Base-by-base conservation (phyloP, 805 yeast genomes). In the Candida ulmi region DNA sequence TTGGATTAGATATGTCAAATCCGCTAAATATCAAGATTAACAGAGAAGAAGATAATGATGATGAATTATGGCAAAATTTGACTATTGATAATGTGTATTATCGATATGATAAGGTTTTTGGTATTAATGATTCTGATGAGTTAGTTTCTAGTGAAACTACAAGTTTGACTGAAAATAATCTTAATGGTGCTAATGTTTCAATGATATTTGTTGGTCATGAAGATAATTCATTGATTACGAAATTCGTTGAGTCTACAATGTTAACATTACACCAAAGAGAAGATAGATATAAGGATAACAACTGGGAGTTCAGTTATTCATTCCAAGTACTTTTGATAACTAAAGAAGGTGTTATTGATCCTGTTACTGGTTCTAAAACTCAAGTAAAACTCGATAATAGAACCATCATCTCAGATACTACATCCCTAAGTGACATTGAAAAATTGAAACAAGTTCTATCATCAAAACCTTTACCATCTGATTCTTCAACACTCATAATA, bases 331-430 rank as follows among this genome's bases (percentile, higher is more conserved):
- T 47, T 2, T 37, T 41, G 5, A 45, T 50, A 4, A 42, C 48
- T 11, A 21, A 40, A 2, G 30, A 29, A 5, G 51, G 52, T 6
- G 46, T 40, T 5, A 30, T 44, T 30, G 54, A 50, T 19, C 15
- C 36, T 8, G 8, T 25, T 5, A 30, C 28, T 12, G 26, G 27
- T 8, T 16, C n/a, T 1, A 25, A 42, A 9, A 35, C 38, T 12
- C 37, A 32, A 3, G 37, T 49, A 18, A 44, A 40, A 26, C 29
- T 47, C n/a, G 51, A 47, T 19, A 47, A 47, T 25, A 38, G 49
- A 29, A 17, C 38, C 2, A 38, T 44, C n/a, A 19, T 11, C 2
- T 35, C 45, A 3, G 34, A 37, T 6, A 36, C 46, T 2, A 18
- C 28, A 3, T 5, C 23, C 8, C 18, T 30, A 4, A 11, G 13